Base-by-base conservation (phyloP, 1,284 basidiomycete genomes). In the Apiotrichum gracile region DNA sequence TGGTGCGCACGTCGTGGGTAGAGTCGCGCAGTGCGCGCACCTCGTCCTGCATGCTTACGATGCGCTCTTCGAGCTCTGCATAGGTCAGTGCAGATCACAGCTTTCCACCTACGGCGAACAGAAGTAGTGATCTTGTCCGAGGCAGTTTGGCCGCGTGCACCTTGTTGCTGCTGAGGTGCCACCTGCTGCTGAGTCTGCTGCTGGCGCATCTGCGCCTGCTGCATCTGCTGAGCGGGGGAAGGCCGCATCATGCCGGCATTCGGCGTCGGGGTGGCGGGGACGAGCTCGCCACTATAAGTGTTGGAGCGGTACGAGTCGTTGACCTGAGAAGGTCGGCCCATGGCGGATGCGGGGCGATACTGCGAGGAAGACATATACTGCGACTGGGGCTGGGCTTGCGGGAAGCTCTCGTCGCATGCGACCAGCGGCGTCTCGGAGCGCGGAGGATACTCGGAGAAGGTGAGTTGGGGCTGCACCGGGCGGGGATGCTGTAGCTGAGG, bases 1-100 rank as follows among this genome's bases (percentile, higher is more conserved):
- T 57, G 8, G 54, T 59, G 16, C 52, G 55, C 4, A 70, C 31
- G 13, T 63, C 67, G 50, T 69, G 64, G 2, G 62, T n/a, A 39
- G 58, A 43, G 47, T 70, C 67, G 34, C 67, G 60, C 13, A 65
- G 24, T n/a, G 47, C 21, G 34, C 40, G 45, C 10, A 46, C 24
- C 14, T 52, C 37, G 8, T 26, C 34, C 4, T 19, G 27, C 14
- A 49, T 6, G 9, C 13, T n/a, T 5, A 34, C 19, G 24, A 59
- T 22, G 10, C 35, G 31, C 12, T 27, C 12, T 19, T 43, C 39
- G 24, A 59, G 34, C 10, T 55, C 57, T 59, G 53, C 2, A 3
- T 13, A n/a, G n/a, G 39, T 54, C n/a, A 50, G 48, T 24, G 17
- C 6, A 19, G 12, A 2, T 6, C 2, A 16, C 13, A 4, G 34